Evolutionary conservation across 2,329 filamentous ascomycete genomes (phyloP).

Genomic region (Escovopsis weberi): DNA sequence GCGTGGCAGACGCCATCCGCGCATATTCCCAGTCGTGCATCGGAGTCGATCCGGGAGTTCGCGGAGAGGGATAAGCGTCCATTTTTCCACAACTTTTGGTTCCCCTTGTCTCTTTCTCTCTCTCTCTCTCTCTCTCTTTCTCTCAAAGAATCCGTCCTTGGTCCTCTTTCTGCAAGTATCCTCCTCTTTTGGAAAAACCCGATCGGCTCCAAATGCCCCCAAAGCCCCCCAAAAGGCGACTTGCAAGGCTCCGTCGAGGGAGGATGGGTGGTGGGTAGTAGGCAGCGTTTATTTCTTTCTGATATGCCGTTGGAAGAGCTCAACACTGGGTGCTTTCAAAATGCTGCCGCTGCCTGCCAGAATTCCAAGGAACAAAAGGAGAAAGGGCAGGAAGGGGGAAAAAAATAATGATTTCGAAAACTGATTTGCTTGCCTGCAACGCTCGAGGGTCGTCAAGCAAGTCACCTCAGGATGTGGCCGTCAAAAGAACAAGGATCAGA

Average conservation of each 20-base stretch:
- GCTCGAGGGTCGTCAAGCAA: slow-evolving; percentile 19
- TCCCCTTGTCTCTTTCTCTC: no score
- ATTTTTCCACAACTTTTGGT: slow-evolving; percentile 9
- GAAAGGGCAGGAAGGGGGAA: no score
- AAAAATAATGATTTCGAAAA: no score
- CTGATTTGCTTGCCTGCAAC: no score
- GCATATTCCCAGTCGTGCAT: slow-evolving; percentile 38
- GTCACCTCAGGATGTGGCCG: slow-evolving; percentile 50
- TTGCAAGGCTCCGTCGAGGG: background rate
- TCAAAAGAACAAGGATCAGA: slow-evolving; percentile 37
- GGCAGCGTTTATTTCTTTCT: no score
- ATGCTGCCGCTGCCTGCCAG: no score
- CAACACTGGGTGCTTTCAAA: no score
- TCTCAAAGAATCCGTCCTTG: slow-evolving; percentile 1
- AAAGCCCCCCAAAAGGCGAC: no score
- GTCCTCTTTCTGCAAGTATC: background rate
- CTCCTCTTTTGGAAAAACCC: background rate
- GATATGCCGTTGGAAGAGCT: no score
- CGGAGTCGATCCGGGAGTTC: slow-evolving; percentile 31
- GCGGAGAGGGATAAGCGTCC: slow-evolving; percentile 23
- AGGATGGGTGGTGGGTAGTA: background rate
- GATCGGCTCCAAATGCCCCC: background rate
- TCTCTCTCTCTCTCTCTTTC: no score
- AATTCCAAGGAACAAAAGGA: no score
- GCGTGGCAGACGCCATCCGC: slow-evolving; percentile 38